Base-by-base conservation (phyloP, 1,284 basidiomycete species). In the Coriolopsis trogii region DNA sequence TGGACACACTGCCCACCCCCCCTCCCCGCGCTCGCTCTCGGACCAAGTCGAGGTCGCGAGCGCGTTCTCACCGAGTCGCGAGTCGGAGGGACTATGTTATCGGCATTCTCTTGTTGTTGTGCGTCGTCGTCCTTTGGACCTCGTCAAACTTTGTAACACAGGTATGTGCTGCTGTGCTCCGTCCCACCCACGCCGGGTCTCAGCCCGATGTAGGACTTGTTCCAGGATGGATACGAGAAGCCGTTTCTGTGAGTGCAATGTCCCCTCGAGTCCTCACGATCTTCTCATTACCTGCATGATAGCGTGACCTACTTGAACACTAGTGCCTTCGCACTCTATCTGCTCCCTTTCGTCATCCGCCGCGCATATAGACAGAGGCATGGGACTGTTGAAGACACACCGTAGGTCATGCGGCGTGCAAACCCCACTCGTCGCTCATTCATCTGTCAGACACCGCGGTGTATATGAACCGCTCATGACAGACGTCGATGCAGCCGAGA, bases 261-360 rank as follows among this genome's bases (percentile, higher is more conserved):
- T 24, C 25, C 26, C 33, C 34, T 23, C 40, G 21, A 15, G 6
- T 30, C 16, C 26, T 23, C 26, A 15, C n/a, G n/a, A 47, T n/a
- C 45, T 15, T 25, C 42, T 41, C 23, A 28, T 36, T 28, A 16
- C 29, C 43, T 8, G 6, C 3, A 9, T 13, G 36, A 30, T 59
- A 91, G 89, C 43, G 79, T 93, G 39, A 97, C 94, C 2, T 97
- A 94, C 63, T 73, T 93, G 63, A 93, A 88, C 69, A 96, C 94
- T 0, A 87, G 92, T 50, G 80, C 90, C 8, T 99, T 98, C 68
- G 75, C 86, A n/a, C 63, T 96, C 16, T 98, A 98, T 72, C 84
- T 99, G 23, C 63, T 98, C 8, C 93, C 93, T 0, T 84, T 79
- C 63, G 63, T 77, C 40, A 62, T 85, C 51, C 76, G 78, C 47